Evolutionary conservation across 768 basidiomycete species (phyloP), one percentile per base, ranked within the genome.

Genomic region (Lactifluus piperatus): DNA sequence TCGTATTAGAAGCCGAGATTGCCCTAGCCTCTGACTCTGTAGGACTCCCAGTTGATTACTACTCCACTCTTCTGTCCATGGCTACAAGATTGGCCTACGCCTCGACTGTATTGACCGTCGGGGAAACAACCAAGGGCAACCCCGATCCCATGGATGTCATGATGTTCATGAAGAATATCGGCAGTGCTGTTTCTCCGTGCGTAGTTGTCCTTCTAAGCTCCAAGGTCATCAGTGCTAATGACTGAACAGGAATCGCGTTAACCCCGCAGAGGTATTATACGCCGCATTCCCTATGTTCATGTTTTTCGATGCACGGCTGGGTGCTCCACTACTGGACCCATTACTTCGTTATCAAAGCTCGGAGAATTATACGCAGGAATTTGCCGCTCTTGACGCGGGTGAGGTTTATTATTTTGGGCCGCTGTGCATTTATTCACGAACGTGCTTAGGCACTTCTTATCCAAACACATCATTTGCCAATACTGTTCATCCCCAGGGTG

Each of bases 131-230:
- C 26, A 36, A 43, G 2, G 60, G 63, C n/a, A 13, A 32, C 2
- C 22, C 32, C 41, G 37, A 62, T 43, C 13, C 27, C 13, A 51
- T 56, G 4, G 63, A 64, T 41, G 63, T 62, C 7, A 64, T 62
- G 56, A 64, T 64, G 63, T 64, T 64, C 60, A 64, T 64, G 63
- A 64, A 55, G 36, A 51, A 62, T 22, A 51, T 32, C 27, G 60
- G 44, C 22, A 5, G 34, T 5, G 16, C 27, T 8, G 46, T 43
- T 24, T 18, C 36, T 29, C 26, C 26, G 60, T 62, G 34, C 36
- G 55, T 54, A 20, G 36, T 30, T 5, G 34, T 22, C n/a, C 18
- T 22, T 14, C 20, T 48, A 4, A 29, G 27, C 20, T 43, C n/a
- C 27, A 53, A 14, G 24, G 24, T n/a, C 13, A 6, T 49, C 18